Base-by-base conservation (phyloP, 106 monocot species). In the Amphibolis antarctica region DNA sequence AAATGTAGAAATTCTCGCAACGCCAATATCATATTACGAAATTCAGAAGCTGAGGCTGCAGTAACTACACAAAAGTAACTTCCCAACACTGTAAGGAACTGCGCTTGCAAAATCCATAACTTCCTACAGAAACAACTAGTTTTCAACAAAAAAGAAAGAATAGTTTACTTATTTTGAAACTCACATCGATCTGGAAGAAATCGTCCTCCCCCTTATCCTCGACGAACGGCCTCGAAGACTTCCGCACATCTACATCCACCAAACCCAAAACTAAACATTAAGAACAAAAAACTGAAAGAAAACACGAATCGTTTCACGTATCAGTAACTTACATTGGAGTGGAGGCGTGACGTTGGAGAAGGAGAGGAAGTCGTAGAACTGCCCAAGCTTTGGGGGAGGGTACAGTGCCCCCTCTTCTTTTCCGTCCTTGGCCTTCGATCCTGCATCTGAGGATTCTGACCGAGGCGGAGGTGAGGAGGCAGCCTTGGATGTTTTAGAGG, bases 311-410 rank as follows among this genome's bases (percentile, higher is more conserved):
- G 21, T 66, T 53, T 15, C 18, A 12, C 25, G 47, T 48, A 10
- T 43, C 45, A 28, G 51, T 26, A 44, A 26, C 76, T 78, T 17
- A 89, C 94, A 94, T 65, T 86, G 89, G 10, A 94, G 49, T 1
- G 94, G 94, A 7, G 94, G 69, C 0, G 77, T 24, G 66, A 94
- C 82, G 71, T 94, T 81, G 51, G 94, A 77, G 72, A 94, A 86
- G 26, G 94, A 86, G 71, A 89, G 89, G 77, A 94, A 89, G 66
- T 89, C 89, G 77, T 94, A 94, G 79, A 94, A 94, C 79, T 94
- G 77, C 54, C 77, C 80, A 58, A 94, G 89, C 83, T 79, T 86
- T 15, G 94, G 94, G 14, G 84, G 83, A 55, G 94, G 94, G 73
- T 94, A 89, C 46, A 94, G 63, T 0, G 75, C 71, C 71, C 84